A percentile compares a stretch with the other conserved stretches of the same genome.
Conservation (phyloP, 2,329 filamentous ascomycete genomes). For the Albophoma yamanashiensis region DNA sequence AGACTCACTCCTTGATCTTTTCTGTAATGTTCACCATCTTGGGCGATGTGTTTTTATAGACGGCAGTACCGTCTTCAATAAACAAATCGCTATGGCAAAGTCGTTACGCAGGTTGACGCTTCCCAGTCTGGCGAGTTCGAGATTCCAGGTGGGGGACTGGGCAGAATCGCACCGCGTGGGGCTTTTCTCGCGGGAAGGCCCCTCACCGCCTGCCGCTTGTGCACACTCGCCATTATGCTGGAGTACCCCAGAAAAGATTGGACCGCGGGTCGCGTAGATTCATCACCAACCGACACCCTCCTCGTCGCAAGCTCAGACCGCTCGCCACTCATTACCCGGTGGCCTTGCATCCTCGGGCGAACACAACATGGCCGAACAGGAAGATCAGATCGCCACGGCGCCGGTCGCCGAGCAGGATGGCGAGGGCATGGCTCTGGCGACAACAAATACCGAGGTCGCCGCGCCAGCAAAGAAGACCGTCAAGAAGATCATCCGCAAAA, state of each 20-base stretch:
- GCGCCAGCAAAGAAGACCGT: conserved; percentile 48
- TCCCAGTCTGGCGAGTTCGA: conserved; percentile 9
- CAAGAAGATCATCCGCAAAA: conserved; percentile 88
- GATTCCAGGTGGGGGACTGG: conserved; percentile 14
- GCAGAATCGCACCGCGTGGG: conserved; percentile 8
- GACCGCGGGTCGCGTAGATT: conserved; percentile 2
- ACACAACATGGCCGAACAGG: conserved; percentile 20
- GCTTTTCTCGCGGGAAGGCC: neutral
- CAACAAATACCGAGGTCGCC: conserved; percentile 32
- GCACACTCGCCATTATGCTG: neutral
- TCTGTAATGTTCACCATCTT: conserved; percentile 99
- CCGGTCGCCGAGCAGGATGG: conserved; percentile 14
- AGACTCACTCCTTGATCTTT: conserved; percentile 92
- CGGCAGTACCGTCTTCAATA: conserved; percentile 15
- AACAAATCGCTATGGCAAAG: neutral
- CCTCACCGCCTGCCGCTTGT: conserved; percentile 18
- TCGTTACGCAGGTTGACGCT: neutral
- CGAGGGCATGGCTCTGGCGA: conserved; percentile 22
- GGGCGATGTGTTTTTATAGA: conserved; percentile 19
- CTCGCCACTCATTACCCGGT: conserved; percentile 1
- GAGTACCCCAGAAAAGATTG: neutral
- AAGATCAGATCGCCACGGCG: conserved; percentile 14
- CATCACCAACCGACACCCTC: conserved; percentile 6
- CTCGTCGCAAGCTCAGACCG: conserved; percentile 4
- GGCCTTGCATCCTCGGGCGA: neutral